Evolutionary conservation across 345 rosid genomes (phyloP), one percentile per base, ranked within the genome.

Genomic region (Pistacia vera): DNA sequence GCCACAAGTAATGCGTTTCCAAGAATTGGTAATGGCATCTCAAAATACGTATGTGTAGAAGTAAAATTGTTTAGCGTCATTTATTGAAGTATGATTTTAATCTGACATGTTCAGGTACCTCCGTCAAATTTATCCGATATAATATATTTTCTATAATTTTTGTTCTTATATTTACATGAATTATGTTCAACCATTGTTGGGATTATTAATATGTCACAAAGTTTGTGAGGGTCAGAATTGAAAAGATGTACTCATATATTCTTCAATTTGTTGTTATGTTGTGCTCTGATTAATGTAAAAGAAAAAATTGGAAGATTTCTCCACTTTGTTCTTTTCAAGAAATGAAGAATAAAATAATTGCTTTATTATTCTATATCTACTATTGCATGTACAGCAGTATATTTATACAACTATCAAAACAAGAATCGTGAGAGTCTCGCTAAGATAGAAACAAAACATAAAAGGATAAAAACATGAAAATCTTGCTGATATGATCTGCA

Each of bases 71-170:
- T 17, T 51, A 11, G n/a, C 6, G 35, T 33, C 3, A 30, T 72
- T 18, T 36, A 59, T 72, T 61, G 75, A 36, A 59, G 66, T 25
- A 62, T 4, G 58, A 30, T 72, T 63, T 41, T 59, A 14, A 36
- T 13, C 56, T 71, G 56, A 41, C 11, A 41, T 44, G 65, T 28
- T 59, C 55, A 71, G 36, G 22, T 58, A 22, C 11, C n/a, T 7
- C 9, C 36, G 54, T 58, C 55, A 14, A 58, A 33, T 58, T 56
- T 59, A 71, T 22, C 65, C 36, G 16, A 14, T 46, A 59, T 44
- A 25, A 13, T 14, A 56, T 56, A 20, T 71, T 41, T 16, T 10
- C 16, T 12, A 14, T 25, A 9, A 35, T 56, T 12, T 57, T 33
- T 35, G 18, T 57, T 28, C 18, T 60, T 63, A 33, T 63, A 6